These are phyloP conservation scores for Podospora conica DNA, from an alignment of 495 filamentous ascomycete genomes.

Conservation along the genomic window DNA sequence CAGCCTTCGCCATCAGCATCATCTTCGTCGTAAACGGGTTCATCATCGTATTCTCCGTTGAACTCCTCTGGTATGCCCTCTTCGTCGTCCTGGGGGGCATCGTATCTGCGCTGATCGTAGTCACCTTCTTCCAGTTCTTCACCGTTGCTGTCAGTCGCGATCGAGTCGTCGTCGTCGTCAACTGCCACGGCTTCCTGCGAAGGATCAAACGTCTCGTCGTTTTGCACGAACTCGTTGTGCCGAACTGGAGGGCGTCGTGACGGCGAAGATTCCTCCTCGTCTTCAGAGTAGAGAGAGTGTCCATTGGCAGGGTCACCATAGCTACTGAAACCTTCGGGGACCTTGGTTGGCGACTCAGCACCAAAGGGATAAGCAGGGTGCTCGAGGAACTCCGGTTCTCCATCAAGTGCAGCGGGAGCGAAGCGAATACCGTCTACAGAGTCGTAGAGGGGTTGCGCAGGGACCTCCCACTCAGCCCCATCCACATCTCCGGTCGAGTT, in stretches of 20 bases:
- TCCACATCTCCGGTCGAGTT: slow-evolving; percentile 15
- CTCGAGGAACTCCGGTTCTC: slow-evolving; percentile 6
- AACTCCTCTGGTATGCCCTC: slow-evolving; percentile 34
- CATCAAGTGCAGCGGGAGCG: slow-evolving; percentile 17
- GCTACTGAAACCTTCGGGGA: slow-evolving; percentile 24
- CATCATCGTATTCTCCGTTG: slow-evolving; percentile 34
- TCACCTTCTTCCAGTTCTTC: slow-evolving; percentile 27
- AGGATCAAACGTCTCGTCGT: slow-evolving; percentile 6
- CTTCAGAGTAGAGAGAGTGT: not conserved
- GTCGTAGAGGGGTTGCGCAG: slow-evolving; percentile 21
- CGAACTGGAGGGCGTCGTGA: not conserved
- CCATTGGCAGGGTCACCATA: slow-evolving; percentile 13
- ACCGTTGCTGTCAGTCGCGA: slow-evolving; percentile 21
- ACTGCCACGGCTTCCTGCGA: slow-evolving; percentile 12
- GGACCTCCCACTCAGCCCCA: slow-evolving; percentile 21
- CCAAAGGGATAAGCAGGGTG: slow-evolving; percentile 11
- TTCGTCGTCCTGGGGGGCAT: slow-evolving; percentile 24
- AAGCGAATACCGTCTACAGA: slow-evolving; percentile 24
- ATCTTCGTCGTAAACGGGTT: slow-evolving; percentile 33
- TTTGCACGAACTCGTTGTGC: slow-evolving; percentile 10
- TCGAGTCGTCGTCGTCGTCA: slow-evolving; percentile 16
- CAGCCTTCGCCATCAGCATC: slow-evolving; percentile 33
- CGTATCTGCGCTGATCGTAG: slow-evolving; percentile 27
- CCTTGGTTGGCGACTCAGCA: not conserved
- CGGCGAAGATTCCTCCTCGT: not conserved